These are phyloP conservation scores for Prunus campanulata DNA, from an alignment of 306 rosid species.

Conservation along the genomic window DNA sequence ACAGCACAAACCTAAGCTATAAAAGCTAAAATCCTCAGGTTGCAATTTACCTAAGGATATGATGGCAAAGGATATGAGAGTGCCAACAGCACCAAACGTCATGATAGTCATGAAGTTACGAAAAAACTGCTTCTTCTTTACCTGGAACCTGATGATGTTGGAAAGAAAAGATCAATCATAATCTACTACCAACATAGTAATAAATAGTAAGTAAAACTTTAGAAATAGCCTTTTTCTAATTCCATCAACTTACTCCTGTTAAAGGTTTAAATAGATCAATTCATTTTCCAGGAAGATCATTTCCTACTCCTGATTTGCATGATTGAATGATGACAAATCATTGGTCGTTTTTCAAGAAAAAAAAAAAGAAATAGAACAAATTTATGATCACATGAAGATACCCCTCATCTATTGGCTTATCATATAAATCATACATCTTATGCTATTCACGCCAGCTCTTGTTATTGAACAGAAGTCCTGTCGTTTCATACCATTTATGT, in stretches of 20 bases:
- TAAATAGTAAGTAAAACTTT: not conserved
- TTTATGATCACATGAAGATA: not conserved
- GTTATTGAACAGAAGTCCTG: not conserved
- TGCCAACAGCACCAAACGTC: conserved; percentile 91
- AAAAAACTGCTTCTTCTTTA: conserved; percentile 95
- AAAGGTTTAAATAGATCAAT: not conserved
- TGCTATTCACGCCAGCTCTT: too few relatives aligned
- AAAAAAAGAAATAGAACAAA: too few relatives aligned
- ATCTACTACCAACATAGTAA: not conserved
- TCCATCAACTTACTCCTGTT: not conserved
- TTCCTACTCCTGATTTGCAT: not conserved
- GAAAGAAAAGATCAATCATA: conserved; percentile 8
- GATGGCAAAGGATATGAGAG: conserved; percentile 83
- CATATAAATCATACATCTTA: not conserved
- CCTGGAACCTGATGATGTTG: conserved; percentile 69
- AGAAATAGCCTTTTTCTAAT: not conserved
- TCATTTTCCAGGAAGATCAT: not conserved
- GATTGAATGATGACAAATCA: not conserved
- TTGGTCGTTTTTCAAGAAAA: not conserved
- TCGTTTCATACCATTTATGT: not conserved
- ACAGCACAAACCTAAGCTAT: not conserved
- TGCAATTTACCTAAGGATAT: conserved; percentile 71
- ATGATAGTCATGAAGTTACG: conserved; percentile 86
- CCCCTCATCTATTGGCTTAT: not conserved
- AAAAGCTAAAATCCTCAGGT: not conserved